Conservation (phyloP, 805 yeast genomes). For the Debaryomyces prosopidis region DNA sequence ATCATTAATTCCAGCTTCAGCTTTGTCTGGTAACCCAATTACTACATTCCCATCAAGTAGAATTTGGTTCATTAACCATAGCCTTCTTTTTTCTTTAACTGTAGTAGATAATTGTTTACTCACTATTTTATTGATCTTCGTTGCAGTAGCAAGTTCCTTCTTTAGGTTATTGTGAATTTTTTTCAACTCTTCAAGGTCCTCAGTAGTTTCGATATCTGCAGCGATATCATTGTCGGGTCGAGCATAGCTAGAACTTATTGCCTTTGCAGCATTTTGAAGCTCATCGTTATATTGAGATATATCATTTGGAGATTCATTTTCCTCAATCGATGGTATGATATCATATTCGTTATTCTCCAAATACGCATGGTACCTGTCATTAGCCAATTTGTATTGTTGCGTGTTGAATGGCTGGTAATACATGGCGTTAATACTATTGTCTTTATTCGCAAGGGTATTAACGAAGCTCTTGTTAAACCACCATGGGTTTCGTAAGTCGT, state of each 20-base stretch:
- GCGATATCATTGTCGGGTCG: slow-evolving; percentile 14
- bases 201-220: slow-evolving; percentile 8
- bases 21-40: slow-evolving; percentile 30
- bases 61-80: slow-evolving; percentile 44
- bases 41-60: slow-evolving; percentile 43
- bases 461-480: slow-evolving; percentile 37
- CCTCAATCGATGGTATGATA: slow-evolving; percentile 8
- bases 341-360: slow-evolving; percentile 14
- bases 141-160: slow-evolving; percentile 36
- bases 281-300: not conserved
- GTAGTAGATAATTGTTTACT: slow-evolving; percentile 24
- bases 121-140: slow-evolving; percentile 38
- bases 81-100: slow-evolving; percentile 31
- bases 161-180: slow-evolving; percentile 26
- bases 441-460: slow-evolving; percentile 19
- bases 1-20: not conserved
- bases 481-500: slow-evolving; percentile 41
- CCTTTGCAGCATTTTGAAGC: slow-evolving; percentile 5
- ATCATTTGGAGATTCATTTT: slow-evolving; percentile 3
- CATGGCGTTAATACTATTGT: slow-evolving; percentile 15
- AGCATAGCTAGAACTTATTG: not conserved
- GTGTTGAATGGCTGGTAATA: slow-evolving; percentile 30
- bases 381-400: slow-evolving; percentile 35
- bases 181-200: slow-evolving; percentile 17
- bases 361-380: slow-evolving; percentile 28